These are phyloP conservation scores for Colletotrichum ledebouriae DNA, from an alignment of 2,329 filamentous ascomycete genomes.

Conservation along the genomic window DNA sequence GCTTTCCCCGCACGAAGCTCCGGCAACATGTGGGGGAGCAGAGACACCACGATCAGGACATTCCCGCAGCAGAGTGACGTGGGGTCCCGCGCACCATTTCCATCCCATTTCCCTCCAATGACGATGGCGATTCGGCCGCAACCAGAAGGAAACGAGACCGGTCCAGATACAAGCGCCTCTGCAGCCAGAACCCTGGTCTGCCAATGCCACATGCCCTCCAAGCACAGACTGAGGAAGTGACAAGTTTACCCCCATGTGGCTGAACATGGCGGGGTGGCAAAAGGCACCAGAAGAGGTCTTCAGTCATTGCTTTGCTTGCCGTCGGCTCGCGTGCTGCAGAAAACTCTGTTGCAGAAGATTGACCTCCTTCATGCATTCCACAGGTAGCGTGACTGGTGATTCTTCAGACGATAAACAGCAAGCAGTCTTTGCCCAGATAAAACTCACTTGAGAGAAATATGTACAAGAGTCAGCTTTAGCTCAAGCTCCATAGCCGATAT, in stretches of 20 bases:
- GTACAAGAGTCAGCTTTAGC: slow-evolving; percentile 3
- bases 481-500: slow-evolving; percentile 29
- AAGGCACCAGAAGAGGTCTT: too few species aligned
- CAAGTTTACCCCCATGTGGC: neutral
- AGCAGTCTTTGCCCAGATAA: neutral
- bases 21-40: slow-evolving; percentile 37
- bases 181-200: slow-evolving; percentile 14
- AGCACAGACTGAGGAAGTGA: slow-evolving; percentile 1
- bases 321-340: slow-evolving; percentile 21
- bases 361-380: slow-evolving; percentile 8
- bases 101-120: slow-evolving; percentile 23
- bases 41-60: slow-evolving; percentile 9
- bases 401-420: neutral
- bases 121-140: slow-evolving; percentile 33
- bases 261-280: too few species aligned
- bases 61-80: slow-evolving; percentile 1
- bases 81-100: slow-evolving; percentile 7
- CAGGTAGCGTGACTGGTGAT: neutral
- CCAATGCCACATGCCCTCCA: slow-evolving; percentile 8
- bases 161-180: neutral
- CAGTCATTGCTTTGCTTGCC: slow-evolving; percentile 1
- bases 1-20: slow-evolving; percentile 41
- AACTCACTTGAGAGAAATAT: neutral
- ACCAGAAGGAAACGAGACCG: slow-evolving; percentile 26
- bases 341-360: slow-evolving; percentile 39